Percentiles rank a stretch among this genome's conserved stretches.
Conservation (phyloP, 2,329 filamentous ascomycete genomes). For the Diaporthe longicolla region DNA sequence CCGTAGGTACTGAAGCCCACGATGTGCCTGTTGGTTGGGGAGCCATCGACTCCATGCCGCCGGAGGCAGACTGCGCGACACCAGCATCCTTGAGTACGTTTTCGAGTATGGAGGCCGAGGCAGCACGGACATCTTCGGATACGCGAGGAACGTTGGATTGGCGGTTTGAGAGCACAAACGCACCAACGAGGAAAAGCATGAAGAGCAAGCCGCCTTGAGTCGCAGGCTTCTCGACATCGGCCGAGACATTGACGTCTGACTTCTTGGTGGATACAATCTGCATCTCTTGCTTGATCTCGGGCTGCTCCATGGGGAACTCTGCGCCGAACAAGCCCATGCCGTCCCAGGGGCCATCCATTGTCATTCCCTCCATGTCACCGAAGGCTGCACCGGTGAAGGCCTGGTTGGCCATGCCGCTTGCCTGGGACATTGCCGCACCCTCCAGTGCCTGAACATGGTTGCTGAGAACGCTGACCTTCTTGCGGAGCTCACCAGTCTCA, state of each 20-base stretch:
- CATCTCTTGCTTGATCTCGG: constrained; percentile 72
- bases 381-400: constrained; percentile 70
- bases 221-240: constrained; percentile 73
- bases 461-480: constrained; percentile 88
- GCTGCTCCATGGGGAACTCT: constrained; percentile 74
- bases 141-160: constrained; percentile 82
- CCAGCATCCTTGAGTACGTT: constrained; percentile 87
- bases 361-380: constrained; percentile 85
- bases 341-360: constrained; percentile 87
- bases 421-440: constrained; percentile 64
- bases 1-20: constrained; percentile 61
- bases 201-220: constrained; percentile 88
- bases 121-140: constrained; percentile 84
- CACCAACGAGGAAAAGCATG: constrained; percentile 96
- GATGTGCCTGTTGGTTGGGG: constrained; percentile 67
- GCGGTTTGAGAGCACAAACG: constrained; percentile 92
- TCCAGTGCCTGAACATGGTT: constrained; percentile 81
- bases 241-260: constrained; percentile 59
- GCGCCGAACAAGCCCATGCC: constrained; percentile 80
- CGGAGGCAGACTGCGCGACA: constrained; percentile 62
- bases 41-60: constrained; percentile 59
- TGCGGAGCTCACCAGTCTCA: constrained; percentile 91
- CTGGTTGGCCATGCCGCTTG: constrained; percentile 42
- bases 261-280: constrained; percentile 69
- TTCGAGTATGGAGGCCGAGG: constrained; percentile 82